Evolutionary conservation across 2,329 filamentous ascomycete species (phyloP).

Genomic region (Cercospora zeina): DNA sequence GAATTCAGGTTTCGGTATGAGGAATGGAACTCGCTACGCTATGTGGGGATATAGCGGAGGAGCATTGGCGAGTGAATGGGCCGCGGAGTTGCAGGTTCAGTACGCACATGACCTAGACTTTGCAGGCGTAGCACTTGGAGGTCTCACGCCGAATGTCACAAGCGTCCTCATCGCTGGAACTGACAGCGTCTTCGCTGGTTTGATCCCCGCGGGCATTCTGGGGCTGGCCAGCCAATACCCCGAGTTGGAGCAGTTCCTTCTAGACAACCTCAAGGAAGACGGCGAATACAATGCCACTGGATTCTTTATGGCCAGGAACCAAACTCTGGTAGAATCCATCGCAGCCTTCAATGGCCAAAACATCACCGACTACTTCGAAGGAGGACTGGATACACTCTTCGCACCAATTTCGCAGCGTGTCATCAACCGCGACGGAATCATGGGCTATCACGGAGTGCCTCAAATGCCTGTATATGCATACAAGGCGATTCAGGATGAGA

Average conservation of each 20-base stretch:
- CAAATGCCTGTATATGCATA: constrained; percentile 54
- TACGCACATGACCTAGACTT: constrained; percentile 58
- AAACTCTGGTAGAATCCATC: constrained; percentile 35
- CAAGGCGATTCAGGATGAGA: constrained; percentile 52
- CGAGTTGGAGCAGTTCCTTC: constrained; percentile 34
- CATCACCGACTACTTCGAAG: constrained; percentile 47
- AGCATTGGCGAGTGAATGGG: constrained; percentile 54
- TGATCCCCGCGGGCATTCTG: constrained; percentile 42
- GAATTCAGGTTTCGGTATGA: constrained; percentile 31
- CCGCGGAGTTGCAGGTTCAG: constrained; percentile 53
- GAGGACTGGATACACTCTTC: constrained; percentile 36
- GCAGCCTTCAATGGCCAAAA: constrained; percentile 41
- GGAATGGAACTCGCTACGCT: constrained; percentile 32
- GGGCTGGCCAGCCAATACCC: constrained; percentile 43
- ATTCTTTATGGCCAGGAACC: constrained; percentile 38
- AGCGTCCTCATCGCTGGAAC: constrained; percentile 43
- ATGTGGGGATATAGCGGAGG: constrained; percentile 60
- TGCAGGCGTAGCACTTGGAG: constrained; percentile 53
- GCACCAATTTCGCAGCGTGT: constrained; percentile 32
- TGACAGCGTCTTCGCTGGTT: constrained; percentile 33
- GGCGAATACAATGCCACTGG: constrained; percentile 41
- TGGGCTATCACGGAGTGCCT: constrained; percentile 48
- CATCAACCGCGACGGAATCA: constrained; percentile 38
- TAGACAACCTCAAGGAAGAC: constrained; percentile 32
- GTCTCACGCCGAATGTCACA: constrained; percentile 48